phyloP scores from a whole-genome alignment of 495 filamentous ascomycete genomes.

The Bacidia rubella region DNA sequence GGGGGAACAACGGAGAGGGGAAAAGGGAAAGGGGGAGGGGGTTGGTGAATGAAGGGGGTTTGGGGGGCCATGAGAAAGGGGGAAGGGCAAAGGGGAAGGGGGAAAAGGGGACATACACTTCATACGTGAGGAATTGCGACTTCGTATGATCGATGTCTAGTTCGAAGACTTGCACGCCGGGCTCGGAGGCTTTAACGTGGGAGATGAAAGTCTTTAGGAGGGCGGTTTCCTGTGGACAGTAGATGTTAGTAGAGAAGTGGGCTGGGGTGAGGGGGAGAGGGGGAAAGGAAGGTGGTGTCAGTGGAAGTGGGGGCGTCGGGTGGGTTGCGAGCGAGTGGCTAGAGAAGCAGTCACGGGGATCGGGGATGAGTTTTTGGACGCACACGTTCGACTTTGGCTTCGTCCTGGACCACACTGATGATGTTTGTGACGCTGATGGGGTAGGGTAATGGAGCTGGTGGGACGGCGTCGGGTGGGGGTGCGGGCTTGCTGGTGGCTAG shows the following conservation, averaged over 20 bases:
- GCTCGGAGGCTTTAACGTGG: background rate
- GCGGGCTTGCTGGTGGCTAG: background rate
- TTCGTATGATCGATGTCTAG: background rate
- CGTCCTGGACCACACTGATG: background rate
- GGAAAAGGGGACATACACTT: background rate
- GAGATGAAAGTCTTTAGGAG: background rate
- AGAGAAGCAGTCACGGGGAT: too few species aligned
- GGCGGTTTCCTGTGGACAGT: background rate
- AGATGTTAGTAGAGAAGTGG: background rate
- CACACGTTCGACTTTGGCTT: slow-evolving; percentile 1
- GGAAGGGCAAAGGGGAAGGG: background rate
- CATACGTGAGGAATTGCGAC: background rate
- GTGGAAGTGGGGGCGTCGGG: background rate
- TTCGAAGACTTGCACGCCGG: slow-evolving; percentile 3
- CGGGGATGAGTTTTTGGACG: background rate
- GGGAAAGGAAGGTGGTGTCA: background rate
- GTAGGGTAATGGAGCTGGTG: background rate
- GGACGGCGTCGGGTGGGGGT: background rate
- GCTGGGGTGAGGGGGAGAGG: background rate
- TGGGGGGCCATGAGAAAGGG: too few species aligned
- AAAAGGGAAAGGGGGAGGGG: too few species aligned
- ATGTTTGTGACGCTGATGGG: background rate
- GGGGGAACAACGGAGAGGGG: too few species aligned
- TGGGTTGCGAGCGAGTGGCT: too few species aligned
- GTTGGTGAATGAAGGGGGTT: too few species aligned